Evolutionary conservation across 768 basidiomycete genomes (phyloP).

Genomic region (Pleurotus pulmonarius): DNA sequence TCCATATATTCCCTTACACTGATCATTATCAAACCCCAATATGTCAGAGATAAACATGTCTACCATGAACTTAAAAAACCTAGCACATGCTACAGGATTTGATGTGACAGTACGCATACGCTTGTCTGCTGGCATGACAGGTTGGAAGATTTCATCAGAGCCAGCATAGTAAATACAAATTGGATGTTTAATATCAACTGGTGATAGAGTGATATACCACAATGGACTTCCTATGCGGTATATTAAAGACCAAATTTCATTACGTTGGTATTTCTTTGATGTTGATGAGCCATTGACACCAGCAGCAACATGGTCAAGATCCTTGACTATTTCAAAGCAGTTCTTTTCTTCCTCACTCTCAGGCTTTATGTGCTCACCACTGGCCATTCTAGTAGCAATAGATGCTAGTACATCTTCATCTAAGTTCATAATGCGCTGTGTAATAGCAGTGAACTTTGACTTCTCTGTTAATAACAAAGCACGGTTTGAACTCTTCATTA

Average conservation of each 20-base stretch:
- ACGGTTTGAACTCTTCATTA: slow-evolving; percentile 15
- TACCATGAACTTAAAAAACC: slow-evolving; percentile 29
- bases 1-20: slow-evolving; percentile 16
- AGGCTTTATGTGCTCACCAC: slow-evolving; percentile 21
- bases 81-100: slow-evolving; percentile 27
- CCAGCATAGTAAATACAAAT: slow-evolving; percentile 20
- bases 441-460: slow-evolving; percentile 21
- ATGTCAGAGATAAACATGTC: slow-evolving; percentile 21
- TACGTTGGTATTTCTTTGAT: background rate
- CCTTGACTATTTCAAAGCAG: slow-evolving; percentile 28
- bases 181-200: background rate
- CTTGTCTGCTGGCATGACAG: slow-evolving; percentile 12
- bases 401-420: slow-evolving; percentile 16
- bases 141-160: slow-evolving; percentile 6
- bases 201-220: slow-evolving; percentile 5
- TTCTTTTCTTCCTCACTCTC: slow-evolving; percentile 26
- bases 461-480: slow-evolving; percentile 25
- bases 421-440: slow-evolving; percentile 16
- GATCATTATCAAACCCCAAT: slow-evolving; percentile 11
- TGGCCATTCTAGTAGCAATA: slow-evolving; percentile 17
- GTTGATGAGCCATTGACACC: slow-evolving; percentile 22
- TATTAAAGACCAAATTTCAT: slow-evolving; percentile 15
- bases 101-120: slow-evolving; percentile 9
- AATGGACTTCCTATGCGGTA: slow-evolving; percentile 17
- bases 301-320: slow-evolving; percentile 31